Evolutionary conservation across 768 basidiomycete species (phyloP).

Genomic region (Leccinum uliginosum): DNA sequence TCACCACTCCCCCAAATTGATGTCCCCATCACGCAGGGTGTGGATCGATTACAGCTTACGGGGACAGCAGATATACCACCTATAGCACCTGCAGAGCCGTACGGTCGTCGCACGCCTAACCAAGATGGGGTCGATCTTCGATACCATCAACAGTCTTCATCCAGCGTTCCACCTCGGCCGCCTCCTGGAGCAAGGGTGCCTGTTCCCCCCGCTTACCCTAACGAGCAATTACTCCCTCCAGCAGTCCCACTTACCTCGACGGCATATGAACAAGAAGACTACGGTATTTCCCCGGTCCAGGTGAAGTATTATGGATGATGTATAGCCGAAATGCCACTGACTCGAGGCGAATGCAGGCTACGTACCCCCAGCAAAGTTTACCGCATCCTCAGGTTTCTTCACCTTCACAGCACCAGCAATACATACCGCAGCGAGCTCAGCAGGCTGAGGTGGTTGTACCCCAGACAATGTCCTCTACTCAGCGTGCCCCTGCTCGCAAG

Average conservation of each 20-base stretch:
- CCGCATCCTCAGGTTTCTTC: slow-evolving; percentile 13
- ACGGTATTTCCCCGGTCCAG: slow-evolving; percentile 18
- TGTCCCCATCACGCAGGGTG: slow-evolving; percentile 30
- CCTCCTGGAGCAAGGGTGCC: slow-evolving; percentile 37
- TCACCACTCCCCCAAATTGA: slow-evolving; percentile 31
- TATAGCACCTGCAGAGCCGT: slow-evolving; percentile 19
- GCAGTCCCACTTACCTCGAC: slow-evolving; percentile 8
- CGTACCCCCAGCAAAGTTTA: slow-evolving; percentile 24
- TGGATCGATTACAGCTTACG: slow-evolving; percentile 47
- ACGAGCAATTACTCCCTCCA: slow-evolving; percentile 30
- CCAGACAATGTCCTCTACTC: slow-evolving; percentile 35
- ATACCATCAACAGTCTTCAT: slow-evolving; percentile 34
- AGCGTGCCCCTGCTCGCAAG: slow-evolving; percentile 47
- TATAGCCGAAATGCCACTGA: slow-evolving; percentile 3
- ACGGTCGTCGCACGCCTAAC: slow-evolving; percentile 23
- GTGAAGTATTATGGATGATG: slow-evolving; percentile 9
- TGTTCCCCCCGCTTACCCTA: slow-evolving; percentile 32
- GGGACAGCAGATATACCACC: slow-evolving; percentile 35
- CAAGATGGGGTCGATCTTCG: slow-evolving; percentile 40
- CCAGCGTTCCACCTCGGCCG: slow-evolving; percentile 31
- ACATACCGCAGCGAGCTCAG: slow-evolving; percentile 27
- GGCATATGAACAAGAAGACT: slow-evolving; percentile 31
- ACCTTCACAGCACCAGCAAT: slow-evolving; percentile 24
- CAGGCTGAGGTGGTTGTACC: slow-evolving; percentile 22
- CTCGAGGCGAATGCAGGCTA: slow-evolving; percentile 8